Evolutionary conservation across 306 rosid genomes (phyloP).

Genomic region (Benincasa hispida): DNA sequence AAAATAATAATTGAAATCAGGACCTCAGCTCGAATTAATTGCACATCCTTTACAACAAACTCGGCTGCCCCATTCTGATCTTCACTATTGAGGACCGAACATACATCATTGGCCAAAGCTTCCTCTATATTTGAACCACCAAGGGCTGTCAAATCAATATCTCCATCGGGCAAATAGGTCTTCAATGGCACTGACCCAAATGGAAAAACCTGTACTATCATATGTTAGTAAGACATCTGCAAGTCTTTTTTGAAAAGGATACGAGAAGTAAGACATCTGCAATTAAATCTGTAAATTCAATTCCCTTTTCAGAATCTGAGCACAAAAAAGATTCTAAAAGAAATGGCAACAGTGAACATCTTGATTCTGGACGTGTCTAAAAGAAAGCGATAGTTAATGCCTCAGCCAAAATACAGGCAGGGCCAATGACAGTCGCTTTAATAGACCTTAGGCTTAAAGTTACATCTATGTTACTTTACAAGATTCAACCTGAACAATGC

Average conservation of each 20-base stretch:
- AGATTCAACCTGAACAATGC: not conserved
- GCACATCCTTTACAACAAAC: constrained; percentile 78
- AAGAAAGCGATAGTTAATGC: not conserved
- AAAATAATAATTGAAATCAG: constrained; percentile 8
- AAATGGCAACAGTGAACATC: not conserved
- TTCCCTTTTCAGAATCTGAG: not conserved
- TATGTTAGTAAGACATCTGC: not conserved
- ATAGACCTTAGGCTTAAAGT: not conserved
- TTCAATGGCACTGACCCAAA: constrained; percentile 89
- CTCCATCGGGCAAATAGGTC: constrained; percentile 90
- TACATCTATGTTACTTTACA: not conserved
- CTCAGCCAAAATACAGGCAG: not conserved
- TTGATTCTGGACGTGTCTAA: not conserved
- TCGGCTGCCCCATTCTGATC: constrained; percentile 57
- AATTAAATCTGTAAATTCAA: not conserved
- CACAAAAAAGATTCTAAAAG: not conserved
- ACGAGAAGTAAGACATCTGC: not conserved
- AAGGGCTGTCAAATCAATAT: constrained; percentile 74
- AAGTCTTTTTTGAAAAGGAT: no score
- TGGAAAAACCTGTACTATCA: constrained; percentile 51
- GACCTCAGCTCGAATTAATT: constrained; percentile 87
- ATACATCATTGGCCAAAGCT: constrained; percentile 42
- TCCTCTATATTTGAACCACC: constrained; percentile 46
- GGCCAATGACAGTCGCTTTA: not conserved
- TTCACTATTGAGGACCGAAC: constrained; percentile 45